Evolutionary conservation across 1,284 basidiomycete genomes (phyloP), one percentile per base, ranked within the genome.

Genomic region (Bjerkandera adusta): DNA sequence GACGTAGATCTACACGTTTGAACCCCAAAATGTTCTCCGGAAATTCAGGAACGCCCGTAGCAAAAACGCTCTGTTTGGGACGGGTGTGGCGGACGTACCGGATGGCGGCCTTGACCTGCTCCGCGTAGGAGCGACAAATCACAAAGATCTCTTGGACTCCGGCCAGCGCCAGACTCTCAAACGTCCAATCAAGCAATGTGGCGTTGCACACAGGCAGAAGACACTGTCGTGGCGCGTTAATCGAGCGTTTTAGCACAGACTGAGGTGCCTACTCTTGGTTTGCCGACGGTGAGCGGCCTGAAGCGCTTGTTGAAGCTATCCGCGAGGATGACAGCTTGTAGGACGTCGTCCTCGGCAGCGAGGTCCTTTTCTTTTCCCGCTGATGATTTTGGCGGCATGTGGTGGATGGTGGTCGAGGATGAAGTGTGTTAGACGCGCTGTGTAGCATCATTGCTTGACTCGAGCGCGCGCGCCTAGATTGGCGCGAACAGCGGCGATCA

Each of bases 101-200:
- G 61, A 95, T 86, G 51, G 83, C 90, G 10, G 77, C 74, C 62
- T 88, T 86, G 58, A 95, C 85, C 60, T 88, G 83, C 47, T 88
- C 85, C 8, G 90, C 80, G 67, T 96, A 89, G 54, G 85, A 96
- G 60, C 85, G 81, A 68, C 84, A 96, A 53, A 98, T 85, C 46
- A 99, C 87, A 67, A 97, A 96, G 51, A 97, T 90, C 68, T 98
- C 91, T 61, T 95, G 89, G 36, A 98, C 94, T 44, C 93, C 93
- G 26, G 92, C 92, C 15, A 94, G 75, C 25, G 91, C 85, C 37
- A 99, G 79, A 61, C 89, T 89, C 67, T 99, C 96, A 53, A 99
- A 85, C 2, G 96, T 97, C 93, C 95, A 98, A 58, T 93, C 87
- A 25, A 99, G 76, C 27, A 99, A 71, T 3, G 95, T 89, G 1